Base-by-base conservation (phyloP, 2,329 filamentous ascomycete genomes). In the Colletotrichum tofieldiae region DNA sequence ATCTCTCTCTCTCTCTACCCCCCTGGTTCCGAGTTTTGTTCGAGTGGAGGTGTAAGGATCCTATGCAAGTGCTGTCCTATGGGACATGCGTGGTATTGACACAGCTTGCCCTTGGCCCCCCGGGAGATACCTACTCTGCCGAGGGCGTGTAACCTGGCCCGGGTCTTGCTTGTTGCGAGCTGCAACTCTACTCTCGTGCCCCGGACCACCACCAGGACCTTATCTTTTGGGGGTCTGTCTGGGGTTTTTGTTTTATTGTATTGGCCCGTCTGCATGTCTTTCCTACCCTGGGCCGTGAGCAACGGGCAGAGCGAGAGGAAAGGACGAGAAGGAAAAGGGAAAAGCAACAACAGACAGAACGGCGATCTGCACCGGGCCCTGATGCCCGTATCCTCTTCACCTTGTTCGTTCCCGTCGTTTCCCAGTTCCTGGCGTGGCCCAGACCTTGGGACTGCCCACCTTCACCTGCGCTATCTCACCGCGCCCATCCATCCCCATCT, bases 361-460 rank as follows among this genome's bases (percentile, higher is more conserved):
- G 20, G 16, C 14, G 59, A 62, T 62, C 59, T 62, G 59, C 43
- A 37, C 32, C 8, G 29, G 43, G 29, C 32, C 37, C 18, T n/a
- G 52, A 55, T 55, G 8, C 32, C 52, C 52, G 20, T n/a, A 51
- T 14, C 14, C 49, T 51, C 49, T 12, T 32, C 29, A 29, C 26
- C 16, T 14, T 14, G 7, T 29, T 1, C 23, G 7, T 16, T 14
- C 47, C 47, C 3, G 5, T 29, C 56, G 5, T 32, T 4, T n/a
- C 56, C 56, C 29, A 23, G 54, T 58, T 58, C 54, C 54, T 58
- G 41, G 54, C n/a, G 54, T 18, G 32, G 43, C 35, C 59, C 32
- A 62, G 59, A 62, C 45, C 59, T 62, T n/a, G 59, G 59, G 45
- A 39, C n/a, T 23, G 37, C 26, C 55, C 55, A 59, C 39, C 39